Conservation (phyloP, 805 yeast species). For the Kodamaea laetipori region DNA sequence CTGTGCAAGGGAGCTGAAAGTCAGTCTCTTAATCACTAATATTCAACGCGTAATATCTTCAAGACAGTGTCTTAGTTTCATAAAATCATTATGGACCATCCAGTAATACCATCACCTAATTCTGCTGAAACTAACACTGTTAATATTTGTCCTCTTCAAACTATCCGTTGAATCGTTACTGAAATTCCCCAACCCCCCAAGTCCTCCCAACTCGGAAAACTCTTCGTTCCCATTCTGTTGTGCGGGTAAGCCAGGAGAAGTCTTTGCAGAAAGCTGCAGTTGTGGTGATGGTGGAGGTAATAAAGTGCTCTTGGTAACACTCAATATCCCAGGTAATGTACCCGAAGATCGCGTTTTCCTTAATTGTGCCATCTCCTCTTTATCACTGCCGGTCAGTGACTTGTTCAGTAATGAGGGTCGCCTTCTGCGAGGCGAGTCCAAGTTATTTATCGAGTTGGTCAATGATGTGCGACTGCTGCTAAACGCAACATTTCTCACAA, state of each 20-base stretch:
- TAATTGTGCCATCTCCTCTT: slow-evolving; percentile 14
- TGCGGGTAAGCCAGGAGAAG: background rate
- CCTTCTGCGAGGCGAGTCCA: slow-evolving; percentile 15
- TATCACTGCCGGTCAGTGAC: slow-evolving; percentile 10
- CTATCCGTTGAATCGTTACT: slow-evolving; percentile 14
- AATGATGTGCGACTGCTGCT: slow-evolving; percentile 25
- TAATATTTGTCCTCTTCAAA: slow-evolving; percentile 17
- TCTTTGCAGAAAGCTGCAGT: background rate
- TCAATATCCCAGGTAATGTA: slow-evolving; percentile 10
- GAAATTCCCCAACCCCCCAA: slow-evolving; percentile 1
- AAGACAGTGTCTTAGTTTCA: no score
- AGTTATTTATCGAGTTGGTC: slow-evolving; percentile 1
- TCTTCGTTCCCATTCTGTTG: background rate
- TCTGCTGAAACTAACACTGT: slow-evolving; percentile 28
- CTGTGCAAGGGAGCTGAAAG: no score
- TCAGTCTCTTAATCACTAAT: no score
- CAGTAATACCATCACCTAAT: slow-evolving; percentile 19
- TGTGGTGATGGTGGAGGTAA: slow-evolving; percentile 7
- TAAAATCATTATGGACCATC: no score
- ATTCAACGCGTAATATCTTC: no score
- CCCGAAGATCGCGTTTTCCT: slow-evolving; percentile 24
- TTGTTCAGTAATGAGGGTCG: slow-evolving; percentile 18
- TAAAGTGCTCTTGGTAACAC: slow-evolving; percentile 1
- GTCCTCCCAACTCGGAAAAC: background rate
- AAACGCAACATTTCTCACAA: slow-evolving; percentile 32